Percentiles rank a stretch among this genome's conserved stretches.
These are phyloP conservation scores for Globisporangium orthogonon DNA, from an alignment of 352 stramenopile species.

Conservation along the genomic window DNA sequence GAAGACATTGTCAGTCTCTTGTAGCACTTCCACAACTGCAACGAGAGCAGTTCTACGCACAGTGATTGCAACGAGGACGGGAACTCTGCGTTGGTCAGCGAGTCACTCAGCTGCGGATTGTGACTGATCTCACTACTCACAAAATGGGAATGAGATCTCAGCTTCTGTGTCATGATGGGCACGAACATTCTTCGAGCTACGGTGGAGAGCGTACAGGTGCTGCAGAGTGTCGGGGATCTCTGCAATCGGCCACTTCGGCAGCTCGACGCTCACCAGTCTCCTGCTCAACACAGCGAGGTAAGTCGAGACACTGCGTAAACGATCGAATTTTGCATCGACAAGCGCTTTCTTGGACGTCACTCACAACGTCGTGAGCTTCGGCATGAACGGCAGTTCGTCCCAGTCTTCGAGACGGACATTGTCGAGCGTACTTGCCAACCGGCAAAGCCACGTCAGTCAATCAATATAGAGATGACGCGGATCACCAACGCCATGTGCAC, in stretches of 20 bases:
- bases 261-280: background rate
- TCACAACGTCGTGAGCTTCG: background rate
- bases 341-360: background rate
- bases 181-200: background rate
- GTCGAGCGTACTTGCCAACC: background rate
- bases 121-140: background rate
- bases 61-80: constrained; percentile 2
- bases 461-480: background rate
- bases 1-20: background rate
- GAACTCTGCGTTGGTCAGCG: background rate
- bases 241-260: background rate
- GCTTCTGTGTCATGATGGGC: background rate
- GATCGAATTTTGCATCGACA: no score
- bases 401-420: background rate
- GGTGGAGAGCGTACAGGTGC: background rate
- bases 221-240: background rate
- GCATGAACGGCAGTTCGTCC: background rate
- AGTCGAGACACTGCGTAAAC: background rate
- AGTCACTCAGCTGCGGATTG: background rate
- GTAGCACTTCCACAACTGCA: no score
- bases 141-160: background rate
- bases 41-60: background rate
- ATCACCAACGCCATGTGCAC: background rate
- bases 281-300: background rate
- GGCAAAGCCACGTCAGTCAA: background rate